Conservation (phyloP, 306 rosid genomes). For the Vicia sativa region DNA sequence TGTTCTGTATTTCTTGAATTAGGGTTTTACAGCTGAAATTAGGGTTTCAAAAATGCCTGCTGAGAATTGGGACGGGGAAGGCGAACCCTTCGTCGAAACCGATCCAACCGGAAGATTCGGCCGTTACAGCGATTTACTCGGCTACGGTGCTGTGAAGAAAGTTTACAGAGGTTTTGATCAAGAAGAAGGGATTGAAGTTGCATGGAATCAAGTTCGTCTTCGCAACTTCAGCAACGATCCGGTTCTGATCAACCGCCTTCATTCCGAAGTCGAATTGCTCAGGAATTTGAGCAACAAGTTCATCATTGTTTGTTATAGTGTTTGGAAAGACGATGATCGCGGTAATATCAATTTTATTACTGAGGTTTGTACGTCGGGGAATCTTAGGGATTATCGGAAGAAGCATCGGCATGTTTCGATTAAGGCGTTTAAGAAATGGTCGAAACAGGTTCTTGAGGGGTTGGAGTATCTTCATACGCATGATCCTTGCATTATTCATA, state of each 20-base stretch:
- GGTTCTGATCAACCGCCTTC: slow-evolving; percentile 62
- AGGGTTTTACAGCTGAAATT: slow-evolving; percentile 18
- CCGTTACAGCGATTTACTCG: slow-evolving; percentile 72
- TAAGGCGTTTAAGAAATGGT: slow-evolving; percentile 94
- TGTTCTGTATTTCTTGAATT: not conserved
- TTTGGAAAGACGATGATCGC: slow-evolving; percentile 71
- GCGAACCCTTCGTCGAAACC: slow-evolving; percentile 74
- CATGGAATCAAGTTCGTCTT: slow-evolving; percentile 90
- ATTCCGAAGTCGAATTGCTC: slow-evolving; percentile 72
- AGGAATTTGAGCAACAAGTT: slow-evolving; percentile 64
- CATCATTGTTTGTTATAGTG: slow-evolving; percentile 77
- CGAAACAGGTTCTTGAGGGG: slow-evolving; percentile 87
- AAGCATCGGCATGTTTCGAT: slow-evolving; percentile 82
- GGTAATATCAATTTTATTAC: slow-evolving; percentile 78
- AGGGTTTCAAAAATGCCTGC: slow-evolving; percentile 70
- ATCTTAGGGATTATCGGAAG: slow-evolving; percentile 82
- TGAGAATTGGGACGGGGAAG: slow-evolving; percentile 53
- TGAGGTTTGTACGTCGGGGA: slow-evolving; percentile 86
- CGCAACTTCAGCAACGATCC: slow-evolving; percentile 67
- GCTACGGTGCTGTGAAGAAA: slow-evolving; percentile 83
- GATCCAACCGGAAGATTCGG: slow-evolving; percentile 90
- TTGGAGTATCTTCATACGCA: slow-evolving; percentile 89
- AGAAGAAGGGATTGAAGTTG: slow-evolving; percentile 89
- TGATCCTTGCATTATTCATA: slow-evolving; percentile 89
- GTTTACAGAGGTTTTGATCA: slow-evolving; percentile 92